Evolutionary conservation across 1,139 yeast genomes (phyloP).

Genomic region (Taphrina wiesneri): DNA sequence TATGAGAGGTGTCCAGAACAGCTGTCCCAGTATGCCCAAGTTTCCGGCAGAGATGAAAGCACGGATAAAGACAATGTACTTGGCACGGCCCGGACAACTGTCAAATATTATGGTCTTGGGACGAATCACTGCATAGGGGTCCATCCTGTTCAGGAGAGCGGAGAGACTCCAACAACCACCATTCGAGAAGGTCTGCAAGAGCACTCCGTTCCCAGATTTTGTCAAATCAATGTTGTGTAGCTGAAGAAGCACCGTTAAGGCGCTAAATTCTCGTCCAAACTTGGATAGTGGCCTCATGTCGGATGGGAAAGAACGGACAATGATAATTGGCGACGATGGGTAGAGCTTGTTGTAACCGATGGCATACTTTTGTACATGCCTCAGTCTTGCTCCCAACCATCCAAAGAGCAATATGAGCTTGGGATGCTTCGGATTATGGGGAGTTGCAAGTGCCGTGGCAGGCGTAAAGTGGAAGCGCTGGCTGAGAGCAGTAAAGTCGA

Average conservation of each 20-base stretch:
- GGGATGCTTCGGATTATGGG: conserved; percentile 16
- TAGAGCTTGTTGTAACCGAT: conserved; percentile 27
- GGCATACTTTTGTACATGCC: conserved; percentile 30
- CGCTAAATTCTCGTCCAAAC: conserved; percentile 24
- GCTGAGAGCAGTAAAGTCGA: conserved; percentile 23
- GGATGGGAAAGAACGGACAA: conserved; percentile 23
- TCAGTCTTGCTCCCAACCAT: conserved; percentile 29
- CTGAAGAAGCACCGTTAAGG: conserved; percentile 19
- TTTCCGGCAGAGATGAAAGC: conserved; percentile 29
- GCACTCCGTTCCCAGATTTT: conserved; percentile 22
- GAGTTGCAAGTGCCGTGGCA: conserved; percentile 8
- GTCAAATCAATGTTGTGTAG: conserved; percentile 22
- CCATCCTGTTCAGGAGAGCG: conserved; percentile 23
- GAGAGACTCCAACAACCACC: conserved; percentile 31
- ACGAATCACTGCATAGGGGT: conserved; percentile 15
- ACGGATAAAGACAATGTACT: conserved; percentile 20
- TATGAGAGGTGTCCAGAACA: conserved; percentile 7
- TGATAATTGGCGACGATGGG: conserved; percentile 33
- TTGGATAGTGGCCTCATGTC: conserved; percentile 29
- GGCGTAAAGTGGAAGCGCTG: conserved; percentile 32
- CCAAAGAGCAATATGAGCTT: conserved; percentile 30
- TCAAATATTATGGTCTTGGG: conserved; percentile 28
- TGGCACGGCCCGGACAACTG: conserved; percentile 29
- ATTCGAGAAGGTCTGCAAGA: conserved; percentile 29
- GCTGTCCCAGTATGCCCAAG: conserved; percentile 12